Conservation (phyloP, 495 filamentous ascomycete genomes). For the Penicillium cosmopolitanum region DNA sequence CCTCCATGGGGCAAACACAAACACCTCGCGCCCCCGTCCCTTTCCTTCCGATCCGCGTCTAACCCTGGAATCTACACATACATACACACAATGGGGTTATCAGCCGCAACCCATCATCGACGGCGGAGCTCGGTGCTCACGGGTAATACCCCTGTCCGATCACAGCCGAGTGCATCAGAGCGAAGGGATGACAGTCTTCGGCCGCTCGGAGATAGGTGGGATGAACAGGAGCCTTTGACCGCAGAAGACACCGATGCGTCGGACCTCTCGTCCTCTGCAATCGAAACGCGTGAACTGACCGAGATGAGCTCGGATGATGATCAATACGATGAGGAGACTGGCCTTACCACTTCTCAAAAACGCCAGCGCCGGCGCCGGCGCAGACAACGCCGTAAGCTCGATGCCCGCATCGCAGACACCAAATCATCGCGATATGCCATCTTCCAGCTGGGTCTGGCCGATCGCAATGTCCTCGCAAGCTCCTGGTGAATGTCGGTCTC, state of each 20-base stretch:
- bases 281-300: constrained; percentile 61
- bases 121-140: constrained; percentile 63
- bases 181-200: constrained; percentile 47
- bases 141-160: constrained; percentile 35
- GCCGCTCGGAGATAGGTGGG: constrained; percentile 35
- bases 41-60: constrained; percentile 17
- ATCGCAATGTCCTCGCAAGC: constrained; percentile 66
- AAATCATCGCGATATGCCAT: constrained; percentile 48
- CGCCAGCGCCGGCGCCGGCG: constrained; percentile 66
- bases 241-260: constrained; percentile 49
- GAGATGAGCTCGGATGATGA: constrained; percentile 67
- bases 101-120: constrained; percentile 54
- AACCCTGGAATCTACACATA: constrained; percentile 2
- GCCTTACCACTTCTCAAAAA: constrained; percentile 73
- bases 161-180: constrained; percentile 47
- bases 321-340: constrained; percentile 88
- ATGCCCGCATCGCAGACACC: constrained; percentile 69
- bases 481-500: constrained; percentile 71
- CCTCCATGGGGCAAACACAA: constrained; percentile 25
- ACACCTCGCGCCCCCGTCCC: constrained; percentile 11
- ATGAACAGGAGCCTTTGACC: constrained; percentile 41
- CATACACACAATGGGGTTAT: constrained; percentile 34
- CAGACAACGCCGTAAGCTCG: constrained; percentile 67
- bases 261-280: constrained; percentile 50
- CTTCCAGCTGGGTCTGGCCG: constrained; percentile 43